phyloP scores from a whole-genome alignment of 2,329 filamentous ascomycete genomes.

The Zelopaecilomyces penicillatus region DNA sequence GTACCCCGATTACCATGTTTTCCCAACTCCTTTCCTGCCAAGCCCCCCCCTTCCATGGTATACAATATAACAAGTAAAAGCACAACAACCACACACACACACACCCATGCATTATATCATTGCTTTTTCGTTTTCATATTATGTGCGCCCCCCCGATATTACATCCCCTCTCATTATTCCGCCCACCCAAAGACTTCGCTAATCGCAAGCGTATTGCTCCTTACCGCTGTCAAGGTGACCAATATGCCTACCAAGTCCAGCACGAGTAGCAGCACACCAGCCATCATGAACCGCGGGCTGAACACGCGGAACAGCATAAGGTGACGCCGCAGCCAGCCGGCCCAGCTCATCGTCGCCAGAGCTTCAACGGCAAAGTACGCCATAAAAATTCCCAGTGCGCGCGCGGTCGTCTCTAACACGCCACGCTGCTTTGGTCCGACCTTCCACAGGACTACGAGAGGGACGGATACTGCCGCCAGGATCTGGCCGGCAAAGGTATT shows the following conservation, averaged over 20 bases:
- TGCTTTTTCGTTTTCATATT: no score
- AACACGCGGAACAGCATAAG: conserved; percentile 97
- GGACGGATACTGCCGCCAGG: conserved; percentile 69
- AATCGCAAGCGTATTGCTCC: conserved; percentile 70
- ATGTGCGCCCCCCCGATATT: background rate
- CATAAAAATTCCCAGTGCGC: conserved; percentile 65
- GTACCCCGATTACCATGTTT: no score
- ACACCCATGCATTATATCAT: no score
- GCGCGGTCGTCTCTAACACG: conserved; percentile 61
- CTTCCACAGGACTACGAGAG: conserved; percentile 83
- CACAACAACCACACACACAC: no score
- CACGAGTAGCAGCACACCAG: conserved; percentile 59
- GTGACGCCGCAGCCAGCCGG: conserved; percentile 78
- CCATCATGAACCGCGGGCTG: conserved; percentile 81
- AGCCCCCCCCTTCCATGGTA: no score
- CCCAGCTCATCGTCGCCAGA: conserved; percentile 82
- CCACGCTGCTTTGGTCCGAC: conserved; percentile 64
- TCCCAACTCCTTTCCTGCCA: no score
- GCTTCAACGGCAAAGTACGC: conserved; percentile 77
- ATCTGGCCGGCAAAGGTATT: conserved; percentile 91
- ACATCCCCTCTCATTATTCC: conserved; percentile 25
- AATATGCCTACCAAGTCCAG: conserved; percentile 68
- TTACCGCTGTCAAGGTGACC: conserved; percentile 63
- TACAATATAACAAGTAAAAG: no score
- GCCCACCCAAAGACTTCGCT: conserved; percentile 83